Conservation (phyloP, 805 yeast genomes). For the Wickerhamiella azymoides region DNA sequence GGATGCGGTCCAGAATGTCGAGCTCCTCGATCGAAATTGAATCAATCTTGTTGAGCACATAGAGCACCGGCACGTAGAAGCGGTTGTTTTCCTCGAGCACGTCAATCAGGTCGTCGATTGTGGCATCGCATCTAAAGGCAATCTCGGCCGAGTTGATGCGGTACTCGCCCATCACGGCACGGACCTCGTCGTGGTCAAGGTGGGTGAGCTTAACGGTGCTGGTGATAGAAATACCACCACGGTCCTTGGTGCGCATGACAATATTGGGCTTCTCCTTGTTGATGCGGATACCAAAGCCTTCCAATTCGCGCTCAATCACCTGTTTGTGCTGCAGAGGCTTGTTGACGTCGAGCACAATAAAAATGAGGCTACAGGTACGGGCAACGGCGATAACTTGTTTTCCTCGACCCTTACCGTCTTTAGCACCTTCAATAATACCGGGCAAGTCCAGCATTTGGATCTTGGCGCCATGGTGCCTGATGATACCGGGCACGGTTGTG, state of each 20-base stretch:
- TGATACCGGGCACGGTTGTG: conserved; percentile 95
- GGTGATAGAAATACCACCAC: conserved; percentile 90
- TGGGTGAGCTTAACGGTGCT: conserved; percentile 87
- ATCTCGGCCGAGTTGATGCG: conserved; percentile 91
- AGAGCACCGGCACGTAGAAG: conserved; percentile 88
- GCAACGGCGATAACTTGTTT: conserved; percentile 98
- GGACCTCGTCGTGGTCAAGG: conserved; percentile 80
- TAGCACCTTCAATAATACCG: conserved; percentile 95
- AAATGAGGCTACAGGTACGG: conserved; percentile 87
- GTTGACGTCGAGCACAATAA: conserved; percentile 89
- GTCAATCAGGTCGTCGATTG: conserved; percentile 92
- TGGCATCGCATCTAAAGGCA: conserved; percentile 93
- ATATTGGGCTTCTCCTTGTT: conserved; percentile 91
- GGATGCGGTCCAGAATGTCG: conserved; percentile 79
- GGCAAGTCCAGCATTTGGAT: conserved; percentile 97
- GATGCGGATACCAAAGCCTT: conserved; percentile 93
- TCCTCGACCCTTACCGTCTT: conserved; percentile 97
- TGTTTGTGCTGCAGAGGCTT: conserved; percentile 91
- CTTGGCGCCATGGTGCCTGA: conserved; percentile 92
- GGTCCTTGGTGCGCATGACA: conserved; percentile 78
- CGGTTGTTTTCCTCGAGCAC: conserved; percentile 82
- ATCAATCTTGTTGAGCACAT: conserved; percentile 91
- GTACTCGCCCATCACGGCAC: conserved; percentile 93
- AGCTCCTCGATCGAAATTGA: conserved; percentile 88
- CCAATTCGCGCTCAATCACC: conserved; percentile 86